Percentiles rank a stretch among this genome's conserved stretches.
phyloP scores from a whole-genome alignment of 805 yeast species.

The Candida broadrunensis region DNA sequence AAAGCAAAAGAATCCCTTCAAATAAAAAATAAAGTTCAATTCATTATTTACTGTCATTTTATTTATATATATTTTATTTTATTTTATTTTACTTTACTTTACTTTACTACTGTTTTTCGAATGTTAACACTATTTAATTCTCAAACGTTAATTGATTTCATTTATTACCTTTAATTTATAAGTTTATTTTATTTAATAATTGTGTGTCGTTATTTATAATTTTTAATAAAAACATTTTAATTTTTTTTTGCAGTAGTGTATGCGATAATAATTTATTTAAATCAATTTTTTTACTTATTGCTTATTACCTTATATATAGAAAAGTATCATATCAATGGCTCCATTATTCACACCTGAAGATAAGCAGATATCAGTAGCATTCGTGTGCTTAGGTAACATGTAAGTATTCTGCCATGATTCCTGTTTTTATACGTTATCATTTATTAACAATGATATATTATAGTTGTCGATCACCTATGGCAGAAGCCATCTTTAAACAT shows the following conservation, averaged over 20 bases:
- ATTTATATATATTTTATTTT: not conserved
- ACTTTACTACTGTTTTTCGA: not conserved
- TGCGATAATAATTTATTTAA: no score
- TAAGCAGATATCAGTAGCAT: slow-evolving; percentile 62
- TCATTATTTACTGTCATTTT: not conserved
- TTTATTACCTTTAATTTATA: no score
- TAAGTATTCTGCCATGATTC: slow-evolving; percentile 31
- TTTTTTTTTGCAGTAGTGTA: no score
- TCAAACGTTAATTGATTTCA: not conserved
- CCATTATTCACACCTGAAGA: slow-evolving; percentile 15
- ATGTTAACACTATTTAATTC: not conserved
- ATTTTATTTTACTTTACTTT: no score
- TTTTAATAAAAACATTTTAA: no score
- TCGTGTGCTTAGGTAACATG: slow-evolving; percentile 90
- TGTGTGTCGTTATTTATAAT: no score
- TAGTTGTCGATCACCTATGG: slow-evolving; percentile 96
- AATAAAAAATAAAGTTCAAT: no score
- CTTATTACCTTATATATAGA: no score
- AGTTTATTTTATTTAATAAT: no score
- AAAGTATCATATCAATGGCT: not conserved
- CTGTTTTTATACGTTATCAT: not conserved
- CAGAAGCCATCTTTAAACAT: slow-evolving; percentile 84
- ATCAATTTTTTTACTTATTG: no score
- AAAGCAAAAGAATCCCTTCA: no score
- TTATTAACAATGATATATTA: not conserved